Base-by-base conservation (phyloP, 345 rosid genomes). In the Populus deltoides region DNA sequence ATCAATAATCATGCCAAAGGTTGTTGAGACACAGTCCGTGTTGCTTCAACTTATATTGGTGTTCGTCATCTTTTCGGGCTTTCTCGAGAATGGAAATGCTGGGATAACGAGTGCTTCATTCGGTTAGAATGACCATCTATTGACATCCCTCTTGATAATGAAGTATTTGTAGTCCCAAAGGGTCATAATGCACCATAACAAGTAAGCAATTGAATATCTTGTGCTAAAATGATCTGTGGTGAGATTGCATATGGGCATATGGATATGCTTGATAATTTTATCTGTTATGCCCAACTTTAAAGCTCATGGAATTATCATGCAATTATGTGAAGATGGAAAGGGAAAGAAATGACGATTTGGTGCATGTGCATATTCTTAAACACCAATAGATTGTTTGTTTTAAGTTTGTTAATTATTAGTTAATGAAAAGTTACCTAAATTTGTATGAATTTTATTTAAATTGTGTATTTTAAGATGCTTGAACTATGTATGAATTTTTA, bases 111-210 rank as follows among this genome's bases (percentile, higher is more conserved):
- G 99, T 87, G 27, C 73, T 49, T 92, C 25, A 36, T 90, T 74
- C 85, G 98, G 67, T 87, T 90, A 2, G 94, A 90, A 86, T 96
- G 92, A 91, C 99, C 99, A 1, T 89, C 99, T 6, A 59, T 78
- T 71, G 99, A 96, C 77, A 91, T 96, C 53, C 97, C 97, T 76
- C 87, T 96, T 29, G 89, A 89, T 45, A 83, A 91, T 80, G 86
- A 89, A 77, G 97, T 75, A 10, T 96, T 92, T 76, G 88, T 84
- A 9, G 88, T 85, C 78, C 98, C 99, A 33, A 70, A 89, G 68
- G 99, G 99, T 2, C 80, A 88, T 75, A 96, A 93, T 83, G 89
- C 98, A 47, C 98, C 99, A 3, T 97, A 93, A 81, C 99, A 96
- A 82, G 99, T 86, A 68, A 82, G 89, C 47, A n/a, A 68, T 12